These are phyloP conservation scores for Fragaria vesca DNA, from an alignment of 306 rosid species.

Conservation along the genomic window DNA sequence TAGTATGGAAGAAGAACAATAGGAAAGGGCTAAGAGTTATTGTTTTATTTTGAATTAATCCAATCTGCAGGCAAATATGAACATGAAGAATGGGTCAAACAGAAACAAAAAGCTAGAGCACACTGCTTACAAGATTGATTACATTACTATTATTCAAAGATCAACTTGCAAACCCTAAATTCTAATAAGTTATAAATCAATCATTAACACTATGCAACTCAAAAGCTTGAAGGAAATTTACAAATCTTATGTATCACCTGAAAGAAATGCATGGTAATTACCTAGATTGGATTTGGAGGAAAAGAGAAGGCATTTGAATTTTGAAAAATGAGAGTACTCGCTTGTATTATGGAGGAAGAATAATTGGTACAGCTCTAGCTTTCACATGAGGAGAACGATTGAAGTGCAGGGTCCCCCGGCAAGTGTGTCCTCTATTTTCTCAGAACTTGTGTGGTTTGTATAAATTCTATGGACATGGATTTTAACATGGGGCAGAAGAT, in stretches of 20 bases:
- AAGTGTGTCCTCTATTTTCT: constrained; percentile 3
- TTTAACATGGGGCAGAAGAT: neutral
- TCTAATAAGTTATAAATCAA: too few relatives aligned
- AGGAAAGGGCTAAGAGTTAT: neutral
- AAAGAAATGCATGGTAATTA: too few relatives aligned
- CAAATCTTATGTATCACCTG: too few relatives aligned
- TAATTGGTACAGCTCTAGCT: neutral
- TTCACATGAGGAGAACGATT: neutral
- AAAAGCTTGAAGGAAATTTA: too few relatives aligned
- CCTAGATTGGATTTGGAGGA: too few relatives aligned
- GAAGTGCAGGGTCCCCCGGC: constrained; percentile 9
- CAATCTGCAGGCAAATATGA: neutral
- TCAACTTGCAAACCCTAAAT: neutral
- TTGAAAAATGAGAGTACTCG: neutral
- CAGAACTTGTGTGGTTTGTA: neutral
- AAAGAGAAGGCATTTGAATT: neutral
- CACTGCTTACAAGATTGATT: neutral
- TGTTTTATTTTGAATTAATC: neutral
- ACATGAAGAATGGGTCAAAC: constrained; percentile 2
- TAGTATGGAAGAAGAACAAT: constrained; percentile 1
- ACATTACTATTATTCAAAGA: neutral
- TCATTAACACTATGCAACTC: too few relatives aligned
- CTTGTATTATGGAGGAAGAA: neutral
- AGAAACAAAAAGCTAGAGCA: neutral
- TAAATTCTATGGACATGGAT: neutral